Percentiles rank a stretch among this genome's conserved stretches.
These are phyloP conservation scores for Microbotryum intermedium DNA, from an alignment of 1,284 basidiomycete species.

Conservation along the genomic window DNA sequence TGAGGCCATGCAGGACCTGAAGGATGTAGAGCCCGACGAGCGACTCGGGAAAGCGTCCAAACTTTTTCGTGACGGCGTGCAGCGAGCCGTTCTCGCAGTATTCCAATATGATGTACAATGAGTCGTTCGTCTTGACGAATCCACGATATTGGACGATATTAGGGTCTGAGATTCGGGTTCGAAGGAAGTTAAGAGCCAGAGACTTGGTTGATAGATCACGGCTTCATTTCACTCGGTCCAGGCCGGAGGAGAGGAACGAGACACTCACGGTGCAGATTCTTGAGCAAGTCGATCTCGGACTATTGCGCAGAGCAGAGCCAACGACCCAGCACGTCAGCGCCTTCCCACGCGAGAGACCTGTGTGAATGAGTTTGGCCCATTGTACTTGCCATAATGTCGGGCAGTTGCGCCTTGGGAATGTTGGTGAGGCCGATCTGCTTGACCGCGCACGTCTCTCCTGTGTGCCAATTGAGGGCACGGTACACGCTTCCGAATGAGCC, in stretches of 20 bases:
- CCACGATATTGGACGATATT: slow-evolving; percentile 99
- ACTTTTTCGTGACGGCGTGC: slow-evolving; percentile 88
- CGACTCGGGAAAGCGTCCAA: slow-evolving; percentile 95
- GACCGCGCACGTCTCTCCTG: slow-evolving; percentile 89
- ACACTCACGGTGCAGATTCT: slow-evolving; percentile 64
- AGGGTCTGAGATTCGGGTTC: slow-evolving; percentile 42
- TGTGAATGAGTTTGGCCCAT: neutral
- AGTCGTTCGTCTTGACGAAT: slow-evolving; percentile 88
- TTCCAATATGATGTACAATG: slow-evolving; percentile 91
- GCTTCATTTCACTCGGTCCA: too few species aligned
- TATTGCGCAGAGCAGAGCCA: slow-evolving; percentile 37
- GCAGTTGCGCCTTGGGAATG: slow-evolving; percentile 83
- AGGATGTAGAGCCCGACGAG: slow-evolving; percentile 93
- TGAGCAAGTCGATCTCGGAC: slow-evolving; percentile 95
- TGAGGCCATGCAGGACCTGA: slow-evolving; percentile 77
- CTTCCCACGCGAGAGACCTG: neutral
- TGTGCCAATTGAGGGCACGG: slow-evolving; percentile 82
- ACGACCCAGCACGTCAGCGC: slow-evolving; percentile 2
- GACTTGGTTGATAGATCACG: too few species aligned
- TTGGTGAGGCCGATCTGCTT: slow-evolving; percentile 75
- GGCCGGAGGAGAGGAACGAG: neutral
- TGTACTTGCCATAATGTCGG: slow-evolving; percentile 83
- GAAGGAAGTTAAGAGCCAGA: too few species aligned
- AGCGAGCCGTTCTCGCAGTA: slow-evolving; percentile 98
- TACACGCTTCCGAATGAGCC: slow-evolving; percentile 33